Conservation (phyloP, 306 rosid species). For the Rosa multiflora region DNA sequence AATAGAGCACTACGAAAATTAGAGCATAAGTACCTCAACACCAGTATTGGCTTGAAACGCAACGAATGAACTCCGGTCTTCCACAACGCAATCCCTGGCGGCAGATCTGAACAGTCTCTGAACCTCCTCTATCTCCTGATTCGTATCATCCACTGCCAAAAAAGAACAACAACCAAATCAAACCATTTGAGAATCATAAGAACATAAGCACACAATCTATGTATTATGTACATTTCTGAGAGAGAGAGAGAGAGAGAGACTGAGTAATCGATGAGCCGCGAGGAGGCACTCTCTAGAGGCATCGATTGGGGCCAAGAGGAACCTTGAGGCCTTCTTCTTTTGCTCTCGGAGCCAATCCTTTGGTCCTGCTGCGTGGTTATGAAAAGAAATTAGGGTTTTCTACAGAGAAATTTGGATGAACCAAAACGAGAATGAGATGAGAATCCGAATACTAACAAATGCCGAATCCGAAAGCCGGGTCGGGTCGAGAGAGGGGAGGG, state of each 20-base stretch:
- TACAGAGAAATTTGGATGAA: background rate
- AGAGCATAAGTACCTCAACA: conserved; percentile 59
- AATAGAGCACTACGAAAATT: background rate
- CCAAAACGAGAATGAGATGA: conserved; percentile 6
- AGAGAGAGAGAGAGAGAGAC: conserved; percentile 37
- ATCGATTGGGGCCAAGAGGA: conserved; percentile 78
- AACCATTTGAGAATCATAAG: background rate
- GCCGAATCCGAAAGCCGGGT: conserved; percentile 61
- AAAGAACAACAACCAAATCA: conserved; percentile 16
- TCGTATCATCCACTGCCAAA: conserved; percentile 42
- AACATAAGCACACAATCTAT: background rate
- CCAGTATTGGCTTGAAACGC: conserved; percentile 85
- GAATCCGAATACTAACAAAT: conserved; percentile 47
- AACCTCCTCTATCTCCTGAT: conserved; percentile 62
- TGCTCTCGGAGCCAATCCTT: conserved; percentile 93
- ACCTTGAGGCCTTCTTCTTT: conserved; percentile 78
- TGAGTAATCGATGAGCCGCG: conserved; percentile 54
- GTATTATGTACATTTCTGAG: background rate
- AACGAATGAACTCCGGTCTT: conserved; percentile 74
- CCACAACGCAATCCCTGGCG: conserved; percentile 80
- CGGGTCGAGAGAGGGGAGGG: conserved; percentile 39
- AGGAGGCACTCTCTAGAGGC: conserved; percentile 81
- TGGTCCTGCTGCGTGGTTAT: conserved; percentile 73
- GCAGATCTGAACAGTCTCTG: conserved; percentile 68
- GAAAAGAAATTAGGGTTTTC: conserved; percentile 39